Evolutionary conservation across 345 rosid species (phyloP).

Genomic region (Hevea brasiliensis): DNA sequence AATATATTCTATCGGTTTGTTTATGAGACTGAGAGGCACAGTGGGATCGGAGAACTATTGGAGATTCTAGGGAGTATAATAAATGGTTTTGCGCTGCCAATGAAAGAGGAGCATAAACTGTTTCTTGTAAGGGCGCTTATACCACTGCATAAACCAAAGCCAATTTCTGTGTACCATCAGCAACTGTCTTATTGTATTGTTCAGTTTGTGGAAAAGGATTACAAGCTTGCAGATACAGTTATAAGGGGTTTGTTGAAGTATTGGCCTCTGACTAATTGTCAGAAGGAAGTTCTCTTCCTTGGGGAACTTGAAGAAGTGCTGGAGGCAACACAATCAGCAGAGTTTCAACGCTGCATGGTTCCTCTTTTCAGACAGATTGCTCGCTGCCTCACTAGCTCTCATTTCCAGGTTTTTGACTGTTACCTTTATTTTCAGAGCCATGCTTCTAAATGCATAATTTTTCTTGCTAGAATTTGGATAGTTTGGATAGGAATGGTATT

Average conservation of each 20-base stretch:
- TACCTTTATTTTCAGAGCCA: slow-evolving; percentile 8
- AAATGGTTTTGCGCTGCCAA: slow-evolving; percentile 90
- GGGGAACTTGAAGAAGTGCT: slow-evolving; percentile 94
- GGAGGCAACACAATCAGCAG: slow-evolving; percentile 78
- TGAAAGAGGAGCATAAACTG: slow-evolving; percentile 91
- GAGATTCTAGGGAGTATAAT: slow-evolving; percentile 90
- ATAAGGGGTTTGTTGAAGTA: slow-evolving; percentile 79
- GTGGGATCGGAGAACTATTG: slow-evolving; percentile 77
- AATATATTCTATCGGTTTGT: slow-evolving; percentile 79
- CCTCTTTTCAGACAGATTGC: slow-evolving; percentile 80
- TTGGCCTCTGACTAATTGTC: slow-evolving; percentile 90
- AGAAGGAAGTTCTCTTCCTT: slow-evolving; percentile 84
- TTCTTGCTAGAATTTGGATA: not conserved
- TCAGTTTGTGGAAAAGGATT: slow-evolving; percentile 95
- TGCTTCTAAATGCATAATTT: not conserved
- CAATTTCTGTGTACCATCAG: slow-evolving; percentile 65
- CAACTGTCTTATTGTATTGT: slow-evolving; percentile 79
- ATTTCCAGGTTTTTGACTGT: slow-evolving; percentile 67
- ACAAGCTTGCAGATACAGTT: slow-evolving; percentile 78
- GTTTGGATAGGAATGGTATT: not conserved
- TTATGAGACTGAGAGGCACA: slow-evolving; percentile 84
- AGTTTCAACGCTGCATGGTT: slow-evolving; percentile 83
- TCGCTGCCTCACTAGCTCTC: slow-evolving; percentile 79
- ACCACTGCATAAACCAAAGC: slow-evolving; percentile 86
- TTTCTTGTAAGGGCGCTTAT: slow-evolving; percentile 86